A percentile compares a stretch with the other conserved stretches of the same genome.
These are phyloP conservation scores for Euphorbia celastroides DNA, from an alignment of 441 rosid species.

Conservation along the genomic window DNA sequence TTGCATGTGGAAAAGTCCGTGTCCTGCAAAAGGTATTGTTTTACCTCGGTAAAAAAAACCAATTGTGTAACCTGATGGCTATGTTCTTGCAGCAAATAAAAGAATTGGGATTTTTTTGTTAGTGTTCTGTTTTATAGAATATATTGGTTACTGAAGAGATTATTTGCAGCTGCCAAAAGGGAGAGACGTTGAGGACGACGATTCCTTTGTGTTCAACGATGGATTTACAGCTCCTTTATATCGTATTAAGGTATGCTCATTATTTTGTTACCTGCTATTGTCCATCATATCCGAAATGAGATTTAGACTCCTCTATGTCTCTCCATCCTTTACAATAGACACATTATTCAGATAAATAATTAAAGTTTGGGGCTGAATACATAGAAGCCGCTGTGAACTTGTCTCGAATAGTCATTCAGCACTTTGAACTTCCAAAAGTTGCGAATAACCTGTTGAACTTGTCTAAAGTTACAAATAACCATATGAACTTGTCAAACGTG, in stretches of 20 bases:
- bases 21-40: conserved; percentile 77
- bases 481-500: no score
- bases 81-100: no score
- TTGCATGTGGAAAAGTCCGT: conserved; percentile 97
- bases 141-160: conserved; percentile 11
- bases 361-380: no score
- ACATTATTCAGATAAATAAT: no score
- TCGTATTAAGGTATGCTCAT: conserved; percentile 66
- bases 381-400: no score
- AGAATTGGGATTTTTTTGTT: no score
- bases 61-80: conserved; percentile 9
- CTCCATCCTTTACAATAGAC: no score
- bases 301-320: no score
- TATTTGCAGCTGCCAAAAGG: conserved; percentile 78
- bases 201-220: conserved; percentile 82
- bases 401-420: no score
- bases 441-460: no score
- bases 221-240: conserved; percentile 76
- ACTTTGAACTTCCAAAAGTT: no score
- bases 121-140: background rate
- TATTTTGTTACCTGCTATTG: background rate
- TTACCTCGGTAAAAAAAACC: background rate
- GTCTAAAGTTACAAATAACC: no score
- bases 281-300: background rate
- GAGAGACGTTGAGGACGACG: conserved; percentile 89